A percentile compares a stretch with the other conserved stretches of the same genome.
phyloP scores from a whole-genome alignment of 2,329 filamentous ascomycete genomes.

The Hymenoscyphus fraxineus region DNA sequence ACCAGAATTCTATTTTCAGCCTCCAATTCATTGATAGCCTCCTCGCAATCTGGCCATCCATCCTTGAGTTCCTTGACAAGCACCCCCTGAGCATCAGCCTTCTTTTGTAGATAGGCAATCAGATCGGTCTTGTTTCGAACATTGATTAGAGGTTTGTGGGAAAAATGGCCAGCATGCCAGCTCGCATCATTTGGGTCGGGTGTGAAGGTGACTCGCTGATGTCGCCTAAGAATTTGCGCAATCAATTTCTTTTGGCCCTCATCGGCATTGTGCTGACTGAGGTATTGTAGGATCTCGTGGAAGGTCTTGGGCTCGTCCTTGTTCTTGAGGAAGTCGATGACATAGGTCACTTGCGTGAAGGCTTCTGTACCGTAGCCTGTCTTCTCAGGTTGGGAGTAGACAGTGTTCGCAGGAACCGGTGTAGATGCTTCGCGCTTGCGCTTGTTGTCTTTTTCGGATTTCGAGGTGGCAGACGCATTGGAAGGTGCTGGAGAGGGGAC shows the following conservation, averaged over 20 bases:
- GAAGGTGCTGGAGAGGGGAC: conserved; percentile 62
- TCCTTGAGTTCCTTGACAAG: conserved; percentile 90
- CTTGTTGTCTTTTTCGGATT: conserved; percentile 58
- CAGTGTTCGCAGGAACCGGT: conserved; percentile 41
- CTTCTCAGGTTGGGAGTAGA: conserved; percentile 74
- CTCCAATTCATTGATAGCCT: conserved; percentile 75
- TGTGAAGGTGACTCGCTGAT: conserved; percentile 55
- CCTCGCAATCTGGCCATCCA: conserved; percentile 84
- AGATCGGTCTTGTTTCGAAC: conserved; percentile 76
- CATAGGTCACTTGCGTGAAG: conserved; percentile 84
- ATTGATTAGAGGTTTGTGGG: conserved; percentile 78
- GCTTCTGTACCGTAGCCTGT: conserved; percentile 75
- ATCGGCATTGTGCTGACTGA: conserved; percentile 64
- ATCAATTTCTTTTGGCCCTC: conserved; percentile 62
- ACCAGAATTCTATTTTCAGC: conserved; percentile 75
- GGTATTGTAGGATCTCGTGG: conserved; percentile 72
- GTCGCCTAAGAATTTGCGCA: conserved; percentile 62
- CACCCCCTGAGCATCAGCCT: conserved; percentile 76
- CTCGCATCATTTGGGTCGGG: conserved; percentile 60
- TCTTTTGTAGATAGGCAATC: conserved; percentile 74
- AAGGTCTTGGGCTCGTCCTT: conserved; percentile 67
- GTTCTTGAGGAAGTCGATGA: conserved; percentile 76
- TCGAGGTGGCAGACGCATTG: conserved; percentile 48
- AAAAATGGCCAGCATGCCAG: conserved; percentile 69
- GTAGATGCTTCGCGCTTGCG: conserved; percentile 50